Evolutionary conservation across 1,284 basidiomycete genomes (phyloP).

Genomic region (Puccinia hordei): DNA sequence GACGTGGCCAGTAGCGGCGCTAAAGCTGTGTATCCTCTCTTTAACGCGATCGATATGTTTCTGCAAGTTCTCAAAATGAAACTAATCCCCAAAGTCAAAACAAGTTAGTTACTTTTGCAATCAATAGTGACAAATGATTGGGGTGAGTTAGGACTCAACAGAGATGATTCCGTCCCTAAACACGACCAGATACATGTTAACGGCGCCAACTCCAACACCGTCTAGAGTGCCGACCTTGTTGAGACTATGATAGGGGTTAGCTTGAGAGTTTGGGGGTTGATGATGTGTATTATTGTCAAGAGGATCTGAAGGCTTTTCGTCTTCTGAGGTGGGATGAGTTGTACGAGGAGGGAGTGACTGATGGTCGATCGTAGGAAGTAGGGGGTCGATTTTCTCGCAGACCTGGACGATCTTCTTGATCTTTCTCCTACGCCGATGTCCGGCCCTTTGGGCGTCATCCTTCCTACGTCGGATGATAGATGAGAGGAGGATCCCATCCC

Average conservation of each 20-base stretch:
- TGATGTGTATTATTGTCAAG: neutral
- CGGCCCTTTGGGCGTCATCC: too few relatives aligned
- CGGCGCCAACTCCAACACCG: constrained; percentile 70
- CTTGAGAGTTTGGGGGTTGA: constrained; percentile 54
- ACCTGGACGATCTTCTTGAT: neutral
- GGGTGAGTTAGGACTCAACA: too few relatives aligned
- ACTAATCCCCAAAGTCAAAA: constrained; percentile 65
- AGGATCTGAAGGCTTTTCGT: too few relatives aligned
- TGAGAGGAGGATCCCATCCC: neutral
- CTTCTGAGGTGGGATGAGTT: neutral
- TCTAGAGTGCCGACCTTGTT: constrained; percentile 58
- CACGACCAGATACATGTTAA: constrained; percentile 84
- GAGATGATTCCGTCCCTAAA: constrained; percentile 87
- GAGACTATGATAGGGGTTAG: neutral
- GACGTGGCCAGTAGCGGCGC: neutral
- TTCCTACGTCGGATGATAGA: neutral
- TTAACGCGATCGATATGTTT: constrained; percentile 81
- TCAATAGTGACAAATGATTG: neutral
- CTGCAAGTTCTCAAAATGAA: constrained; percentile 87
- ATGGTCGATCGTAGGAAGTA: neutral
- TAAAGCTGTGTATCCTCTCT: constrained; percentile 63
- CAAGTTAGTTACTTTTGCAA: neutral
- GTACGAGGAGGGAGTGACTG: neutral
- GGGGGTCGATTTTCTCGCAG: neutral
- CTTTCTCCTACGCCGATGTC: neutral